These are phyloP conservation scores for Arthromyces matolae DNA, from an alignment of 768 basidiomycete genomes.

Conservation along the genomic window DNA sequence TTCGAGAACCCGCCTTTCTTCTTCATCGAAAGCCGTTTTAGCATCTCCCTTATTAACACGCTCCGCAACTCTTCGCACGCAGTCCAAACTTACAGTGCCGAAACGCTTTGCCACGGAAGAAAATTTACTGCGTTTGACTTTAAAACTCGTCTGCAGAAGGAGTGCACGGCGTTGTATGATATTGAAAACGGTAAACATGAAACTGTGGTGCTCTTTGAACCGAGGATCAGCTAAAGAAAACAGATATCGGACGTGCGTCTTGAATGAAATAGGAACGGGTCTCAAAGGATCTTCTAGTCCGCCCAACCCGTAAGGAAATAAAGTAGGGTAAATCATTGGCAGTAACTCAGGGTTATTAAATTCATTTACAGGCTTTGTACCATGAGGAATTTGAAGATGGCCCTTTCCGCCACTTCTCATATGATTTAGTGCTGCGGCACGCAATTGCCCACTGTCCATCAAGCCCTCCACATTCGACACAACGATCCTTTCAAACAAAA, in stretches of 20 bases:
- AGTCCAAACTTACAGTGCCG: neutral
- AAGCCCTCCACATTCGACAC: neutral
- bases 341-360: slow-evolving; percentile 35
- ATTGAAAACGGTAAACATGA: slow-evolving; percentile 38
- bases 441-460: neutral
- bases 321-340: slow-evolving; percentile 36
- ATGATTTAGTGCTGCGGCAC: neutral
- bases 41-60: neutral
- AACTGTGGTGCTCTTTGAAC: slow-evolving; percentile 37
- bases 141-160: slow-evolving; percentile 21
- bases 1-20: slow-evolving; percentile 3
- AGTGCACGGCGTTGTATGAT: slow-evolving; percentile 30
- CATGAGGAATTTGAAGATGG: neutral
- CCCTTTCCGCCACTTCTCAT: neutral
- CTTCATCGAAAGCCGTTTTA: neutral
- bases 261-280: slow-evolving; percentile 20
- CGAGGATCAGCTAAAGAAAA: slow-evolving; percentile 25
- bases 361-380: slow-evolving; percentile 20
- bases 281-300: slow-evolving; percentile 33
- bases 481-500: neutral
- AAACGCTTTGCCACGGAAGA: neutral
- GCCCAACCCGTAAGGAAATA: slow-evolving; percentile 42
- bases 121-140: slow-evolving; percentile 25
- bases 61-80: neutral
- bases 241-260: slow-evolving; percentile 31